A percentile compares a stretch with the other conserved stretches of the same genome.
phyloP scores from a whole-genome alignment of 2,329 filamentous ascomycete genomes.

The Allantophomopsis lycopodina region DNA sequence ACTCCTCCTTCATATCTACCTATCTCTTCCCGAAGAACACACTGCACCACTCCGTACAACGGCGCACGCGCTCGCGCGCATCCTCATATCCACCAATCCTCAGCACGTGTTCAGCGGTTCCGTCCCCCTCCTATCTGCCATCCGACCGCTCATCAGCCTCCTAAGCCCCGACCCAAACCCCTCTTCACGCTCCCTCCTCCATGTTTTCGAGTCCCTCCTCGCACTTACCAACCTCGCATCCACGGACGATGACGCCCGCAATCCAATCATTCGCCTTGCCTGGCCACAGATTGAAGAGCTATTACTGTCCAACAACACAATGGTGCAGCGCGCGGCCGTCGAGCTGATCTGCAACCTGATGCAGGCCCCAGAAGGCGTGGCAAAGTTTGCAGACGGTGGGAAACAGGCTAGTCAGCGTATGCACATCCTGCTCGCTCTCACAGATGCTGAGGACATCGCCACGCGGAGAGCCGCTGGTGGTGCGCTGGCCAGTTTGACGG shows the following conservation, averaged over 20 bases:
- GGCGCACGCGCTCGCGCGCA: slow-evolving; percentile 70
- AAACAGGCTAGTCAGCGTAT: slow-evolving; percentile 59
- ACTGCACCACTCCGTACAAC: slow-evolving; percentile 38
- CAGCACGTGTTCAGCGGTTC: slow-evolving; percentile 69
- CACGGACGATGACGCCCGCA: slow-evolving; percentile 47
- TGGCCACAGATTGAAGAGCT: slow-evolving; percentile 75
- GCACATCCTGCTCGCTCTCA: slow-evolving; percentile 74
- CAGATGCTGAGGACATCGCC: slow-evolving; percentile 69
- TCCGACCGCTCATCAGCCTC: slow-evolving; percentile 67
- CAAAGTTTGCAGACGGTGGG: slow-evolving; percentile 54
- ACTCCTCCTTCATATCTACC: slow-evolving; percentile 63
- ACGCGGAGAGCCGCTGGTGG: slow-evolving; percentile 80
- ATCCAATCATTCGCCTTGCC: slow-evolving; percentile 56
- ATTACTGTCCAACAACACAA: slow-evolving; percentile 59
- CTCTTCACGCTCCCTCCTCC: slow-evolving; percentile 64
- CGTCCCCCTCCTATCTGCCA: slow-evolving; percentile 63
- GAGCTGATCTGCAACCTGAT: slow-evolving; percentile 89
- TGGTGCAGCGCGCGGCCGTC: slow-evolving; percentile 70
- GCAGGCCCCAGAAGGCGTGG: slow-evolving; percentile 50
- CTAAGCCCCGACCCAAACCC: slow-evolving; percentile 49
- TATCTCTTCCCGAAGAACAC: slow-evolving; percentile 40
- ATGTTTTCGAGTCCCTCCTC: slow-evolving; percentile 80
- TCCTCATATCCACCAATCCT: slow-evolving; percentile 79
- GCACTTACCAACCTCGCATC: slow-evolving; percentile 91
- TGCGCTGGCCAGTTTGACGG: slow-evolving; percentile 72